Percentiles rank a stretch among this genome's conserved stretches.
These are phyloP conservation scores for Chlorella sp. DNA, from an alignment of 139 green algal species.

Conservation along the genomic window DNA sequence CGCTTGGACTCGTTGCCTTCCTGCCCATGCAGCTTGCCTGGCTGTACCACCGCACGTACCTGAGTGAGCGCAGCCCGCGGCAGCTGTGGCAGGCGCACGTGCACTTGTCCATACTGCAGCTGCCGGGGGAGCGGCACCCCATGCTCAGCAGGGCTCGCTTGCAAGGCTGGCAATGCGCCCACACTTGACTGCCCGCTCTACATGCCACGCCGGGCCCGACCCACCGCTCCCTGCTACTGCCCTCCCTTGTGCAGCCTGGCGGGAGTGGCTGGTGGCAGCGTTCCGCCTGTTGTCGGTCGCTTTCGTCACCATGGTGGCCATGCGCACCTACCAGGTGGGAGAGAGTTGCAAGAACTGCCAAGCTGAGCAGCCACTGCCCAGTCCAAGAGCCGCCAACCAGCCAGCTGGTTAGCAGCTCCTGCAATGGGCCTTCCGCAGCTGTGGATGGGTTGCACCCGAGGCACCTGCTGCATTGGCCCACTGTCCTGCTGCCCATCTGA, in stretches of 20 bases:
- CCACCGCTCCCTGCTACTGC: background rate
- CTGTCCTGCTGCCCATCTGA: too few relatives aligned
- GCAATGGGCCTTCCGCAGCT: too few relatives aligned
- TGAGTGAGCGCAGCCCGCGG: background rate
- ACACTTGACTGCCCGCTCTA: background rate
- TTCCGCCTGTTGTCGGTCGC: background rate
- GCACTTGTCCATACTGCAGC: too few relatives aligned
- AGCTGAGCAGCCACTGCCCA: too few relatives aligned
- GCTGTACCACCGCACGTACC: background rate
- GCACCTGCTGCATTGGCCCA: too few relatives aligned
- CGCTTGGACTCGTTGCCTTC: background rate
- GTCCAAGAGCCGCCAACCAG: too few relatives aligned
- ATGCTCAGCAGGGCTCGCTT: background rate
- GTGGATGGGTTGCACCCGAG: too few relatives aligned
- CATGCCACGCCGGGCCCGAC: background rate
- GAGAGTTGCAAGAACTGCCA: too few relatives aligned
- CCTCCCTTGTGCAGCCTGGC: background rate
- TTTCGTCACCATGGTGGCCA: background rate
- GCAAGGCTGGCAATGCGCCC: background rate
- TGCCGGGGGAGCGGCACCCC: too few relatives aligned
- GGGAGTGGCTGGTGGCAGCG: constrained; percentile 5
- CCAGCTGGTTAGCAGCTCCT: too few relatives aligned
- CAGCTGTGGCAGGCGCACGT: background rate
- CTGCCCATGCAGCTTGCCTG: constrained; percentile 6
- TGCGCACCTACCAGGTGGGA: constrained; percentile 15